Conservation (phyloP, 306 rosid species). For the Adenanthera pavonina region DNA sequence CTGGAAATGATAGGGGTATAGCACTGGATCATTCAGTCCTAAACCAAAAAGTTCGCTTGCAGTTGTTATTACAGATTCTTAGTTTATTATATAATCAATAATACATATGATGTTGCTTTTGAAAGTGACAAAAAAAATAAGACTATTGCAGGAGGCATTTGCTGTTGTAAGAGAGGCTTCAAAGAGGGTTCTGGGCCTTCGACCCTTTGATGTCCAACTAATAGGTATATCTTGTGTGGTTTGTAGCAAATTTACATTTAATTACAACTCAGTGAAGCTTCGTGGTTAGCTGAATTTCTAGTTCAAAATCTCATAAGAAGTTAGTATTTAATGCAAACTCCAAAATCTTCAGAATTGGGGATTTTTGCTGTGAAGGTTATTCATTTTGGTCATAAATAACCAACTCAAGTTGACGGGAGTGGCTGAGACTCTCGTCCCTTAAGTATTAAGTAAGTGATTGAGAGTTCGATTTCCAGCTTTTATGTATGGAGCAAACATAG, state of each 20-base stretch:
- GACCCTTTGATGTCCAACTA: constrained; percentile 94
- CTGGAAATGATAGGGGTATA: neutral
- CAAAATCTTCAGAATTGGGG: neutral
- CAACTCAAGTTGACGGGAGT: neutral
- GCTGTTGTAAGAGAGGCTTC: constrained; percentile 97
- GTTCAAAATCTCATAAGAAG: neutral
- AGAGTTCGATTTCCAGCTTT: no score
- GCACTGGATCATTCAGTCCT: neutral
- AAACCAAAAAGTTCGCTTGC: neutral
- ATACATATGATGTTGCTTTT: constrained; percentile 28
- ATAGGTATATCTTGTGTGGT: constrained; percentile 52
- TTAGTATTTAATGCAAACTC: neutral
- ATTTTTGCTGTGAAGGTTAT: neutral
- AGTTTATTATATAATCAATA: neutral
- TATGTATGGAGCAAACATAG: no score
- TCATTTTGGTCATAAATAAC: constrained; percentile 1
- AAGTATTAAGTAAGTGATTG: no score
- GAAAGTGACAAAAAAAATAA: constrained; percentile 25
- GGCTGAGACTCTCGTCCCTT: no score
- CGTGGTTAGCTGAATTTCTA: neutral
- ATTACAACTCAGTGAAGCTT: neutral
- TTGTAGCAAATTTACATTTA: constrained; percentile 2
- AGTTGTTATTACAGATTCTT: neutral
- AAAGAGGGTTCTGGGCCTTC: constrained; percentile 88
- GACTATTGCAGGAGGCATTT: constrained; percentile 79